Evolutionary conservation across 2,329 filamentous ascomycete genomes (phyloP).

Genomic region (Paecilomyces variotii): DNA sequence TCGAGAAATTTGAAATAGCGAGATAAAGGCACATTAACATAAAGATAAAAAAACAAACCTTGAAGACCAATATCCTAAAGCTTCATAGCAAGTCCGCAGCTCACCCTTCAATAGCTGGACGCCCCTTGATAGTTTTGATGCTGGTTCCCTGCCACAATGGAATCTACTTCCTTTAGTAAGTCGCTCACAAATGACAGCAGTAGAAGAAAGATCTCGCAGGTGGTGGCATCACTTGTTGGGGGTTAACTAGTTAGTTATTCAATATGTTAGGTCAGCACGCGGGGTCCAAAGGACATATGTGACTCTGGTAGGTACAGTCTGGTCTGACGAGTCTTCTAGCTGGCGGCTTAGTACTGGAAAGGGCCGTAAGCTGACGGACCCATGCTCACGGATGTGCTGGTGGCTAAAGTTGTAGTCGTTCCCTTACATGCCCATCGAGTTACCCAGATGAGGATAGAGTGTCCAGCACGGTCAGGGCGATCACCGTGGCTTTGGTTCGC

Average conservation of each 20-base stretch:
- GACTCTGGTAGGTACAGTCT: not conserved
- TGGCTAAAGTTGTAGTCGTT: not conserved
- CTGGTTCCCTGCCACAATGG: not conserved
- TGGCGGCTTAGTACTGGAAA: not conserved
- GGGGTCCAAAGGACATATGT: not conserved
- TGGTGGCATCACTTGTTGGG: not conserved
- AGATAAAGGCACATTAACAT: not conserved
- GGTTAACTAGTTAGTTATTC: not conserved
- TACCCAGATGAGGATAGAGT: not conserved
- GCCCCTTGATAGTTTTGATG: not conserved
- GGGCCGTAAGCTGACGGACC: not conserved
- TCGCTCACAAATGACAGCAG: not conserved
- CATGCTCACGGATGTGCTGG: not conserved
- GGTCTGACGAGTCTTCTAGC: not conserved
- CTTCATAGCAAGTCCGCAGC: not conserved
- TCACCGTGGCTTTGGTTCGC: not conserved
- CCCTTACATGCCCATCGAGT: not conserved
- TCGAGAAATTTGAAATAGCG: not conserved
- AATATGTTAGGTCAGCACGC: not conserved
- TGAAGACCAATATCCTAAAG: not conserved
- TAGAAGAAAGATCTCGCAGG: not conserved
- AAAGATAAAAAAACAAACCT: not conserved
- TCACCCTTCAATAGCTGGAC: not conserved
- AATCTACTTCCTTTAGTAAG: not conserved
- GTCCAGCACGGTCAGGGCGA: not conserved